phyloP scores from a whole-genome alignment of 768 basidiomycete species.

The Glaciozyma antarctica region DNA sequence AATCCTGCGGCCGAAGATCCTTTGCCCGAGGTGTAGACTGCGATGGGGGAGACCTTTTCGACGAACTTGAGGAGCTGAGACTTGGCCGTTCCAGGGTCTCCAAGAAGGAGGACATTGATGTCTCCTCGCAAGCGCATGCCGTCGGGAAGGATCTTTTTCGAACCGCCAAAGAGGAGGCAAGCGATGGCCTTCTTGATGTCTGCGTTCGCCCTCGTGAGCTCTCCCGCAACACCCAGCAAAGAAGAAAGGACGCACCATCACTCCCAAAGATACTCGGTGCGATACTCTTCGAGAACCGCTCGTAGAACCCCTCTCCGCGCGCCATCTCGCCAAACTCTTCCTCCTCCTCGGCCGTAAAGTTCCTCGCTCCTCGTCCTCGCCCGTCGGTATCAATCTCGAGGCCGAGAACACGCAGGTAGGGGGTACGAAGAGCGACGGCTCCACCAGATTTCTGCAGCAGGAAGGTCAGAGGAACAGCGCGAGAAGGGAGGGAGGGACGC shows the following conservation, averaged over 20 bases:
- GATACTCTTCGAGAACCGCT: slow-evolving; percentile 84
- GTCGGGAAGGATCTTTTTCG: slow-evolving; percentile 92
- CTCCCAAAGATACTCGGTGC: slow-evolving; percentile 96
- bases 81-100: slow-evolving; percentile 98
- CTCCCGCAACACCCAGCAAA: background rate
- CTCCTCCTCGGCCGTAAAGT: slow-evolving; percentile 87
- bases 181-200: slow-evolving; percentile 98
- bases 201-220: slow-evolving; percentile 36
- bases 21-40: slow-evolving; percentile 97
- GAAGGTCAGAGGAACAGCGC: too few relatives aligned
- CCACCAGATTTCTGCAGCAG: slow-evolving; percentile 45
- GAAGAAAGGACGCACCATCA: slow-evolving; percentile 50
- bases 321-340: slow-evolving; percentile 89
- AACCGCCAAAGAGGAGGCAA: slow-evolving; percentile 92
- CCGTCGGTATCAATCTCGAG: slow-evolving; percentile 78
- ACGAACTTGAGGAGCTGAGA: slow-evolving; percentile 97
- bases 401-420: slow-evolving; percentile 87
- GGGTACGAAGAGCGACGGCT: slow-evolving; percentile 81
- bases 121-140: slow-evolving; percentile 95
- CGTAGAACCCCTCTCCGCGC: slow-evolving; percentile 74
- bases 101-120: slow-evolving; percentile 90
- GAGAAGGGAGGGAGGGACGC: slow-evolving; percentile 45
- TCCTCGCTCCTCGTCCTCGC: slow-evolving; percentile 50
- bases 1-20: slow-evolving; percentile 97
- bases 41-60: slow-evolving; percentile 94